phyloP scores from a whole-genome alignment of 495 filamentous ascomycete species.

The Penicillium psychrofluorescens region DNA sequence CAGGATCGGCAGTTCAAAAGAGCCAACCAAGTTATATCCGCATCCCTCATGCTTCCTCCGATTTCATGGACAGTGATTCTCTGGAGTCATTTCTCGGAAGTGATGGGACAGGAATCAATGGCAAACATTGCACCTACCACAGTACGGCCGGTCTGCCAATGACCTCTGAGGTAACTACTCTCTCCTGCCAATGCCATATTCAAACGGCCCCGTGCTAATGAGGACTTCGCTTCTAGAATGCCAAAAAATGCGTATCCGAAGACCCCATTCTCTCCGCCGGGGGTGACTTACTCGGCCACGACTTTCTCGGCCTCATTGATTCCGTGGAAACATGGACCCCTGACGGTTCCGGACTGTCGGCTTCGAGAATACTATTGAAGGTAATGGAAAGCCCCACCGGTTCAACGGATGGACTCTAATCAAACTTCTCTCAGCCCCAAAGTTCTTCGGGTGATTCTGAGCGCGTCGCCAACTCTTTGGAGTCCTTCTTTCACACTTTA shows the following conservation, averaged over 20 bases:
- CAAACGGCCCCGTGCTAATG: not conserved
- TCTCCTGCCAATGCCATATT: not conserved
- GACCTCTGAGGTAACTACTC: constrained; percentile 10
- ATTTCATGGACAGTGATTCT: constrained; percentile 3
- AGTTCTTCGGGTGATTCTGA: not conserved
- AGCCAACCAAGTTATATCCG: constrained; percentile 11
- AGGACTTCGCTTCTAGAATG: constrained; percentile 2
- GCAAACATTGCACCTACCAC: constrained; percentile 15
- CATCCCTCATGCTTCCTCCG: constrained; percentile 6
- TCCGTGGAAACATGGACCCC: constrained; percentile 21
- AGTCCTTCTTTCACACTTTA: constrained; percentile 15
- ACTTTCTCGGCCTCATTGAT: constrained; percentile 12
- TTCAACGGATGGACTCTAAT: not conserved
- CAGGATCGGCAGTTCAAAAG: constrained; percentile 16
- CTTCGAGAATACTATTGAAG: constrained; percentile 18
- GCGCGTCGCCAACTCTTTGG: constrained; percentile 5
- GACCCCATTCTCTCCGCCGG: constrained; percentile 11
- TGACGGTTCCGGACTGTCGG: constrained; percentile 7
- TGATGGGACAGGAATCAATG: not conserved
- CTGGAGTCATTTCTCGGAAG: constrained; percentile 5
- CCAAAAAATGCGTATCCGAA: constrained; percentile 16
- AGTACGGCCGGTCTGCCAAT: not conserved
- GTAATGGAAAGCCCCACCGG: constrained; percentile 8
- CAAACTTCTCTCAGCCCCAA: constrained; percentile 1
- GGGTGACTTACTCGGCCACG: constrained; percentile 3